phyloP scores from a whole-genome alignment of 2,329 filamentous ascomycete genomes.

The Colletotrichum scovillei region DNA sequence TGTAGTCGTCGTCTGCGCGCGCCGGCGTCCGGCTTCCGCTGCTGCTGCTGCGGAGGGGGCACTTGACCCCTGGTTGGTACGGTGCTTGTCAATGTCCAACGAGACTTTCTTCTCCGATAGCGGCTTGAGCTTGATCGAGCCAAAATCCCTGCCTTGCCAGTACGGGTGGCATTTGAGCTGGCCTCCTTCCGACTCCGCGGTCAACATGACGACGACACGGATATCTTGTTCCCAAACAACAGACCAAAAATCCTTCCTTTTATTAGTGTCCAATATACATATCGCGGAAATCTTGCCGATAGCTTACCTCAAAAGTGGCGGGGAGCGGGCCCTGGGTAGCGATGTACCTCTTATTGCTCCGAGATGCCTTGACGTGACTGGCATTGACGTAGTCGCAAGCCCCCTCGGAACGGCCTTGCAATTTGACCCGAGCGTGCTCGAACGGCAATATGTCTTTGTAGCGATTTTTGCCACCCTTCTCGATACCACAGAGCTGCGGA shows the following conservation, averaged over 20 bases:
- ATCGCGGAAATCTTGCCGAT: neutral
- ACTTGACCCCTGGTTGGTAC: constrained; percentile 40
- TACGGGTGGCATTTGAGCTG: constrained; percentile 96
- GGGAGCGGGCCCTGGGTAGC: constrained; percentile 94
- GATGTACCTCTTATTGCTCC: constrained; percentile 93
- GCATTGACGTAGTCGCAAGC: constrained; percentile 96
- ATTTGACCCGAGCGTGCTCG: constrained; percentile 88
- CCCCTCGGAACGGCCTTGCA: constrained; percentile 74
- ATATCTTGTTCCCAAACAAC: constrained; percentile 97
- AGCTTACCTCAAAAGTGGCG: constrained; percentile 85
- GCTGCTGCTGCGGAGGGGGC: constrained; percentile 30
- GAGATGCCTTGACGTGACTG: constrained; percentile 82
- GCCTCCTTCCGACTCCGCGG: constrained; percentile 91
- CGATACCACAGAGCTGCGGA: constrained; percentile 84
- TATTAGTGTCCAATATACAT: neutral
- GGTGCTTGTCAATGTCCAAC: constrained; percentile 73
- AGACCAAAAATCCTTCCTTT: constrained; percentile 90
- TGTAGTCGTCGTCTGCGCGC: constrained; percentile 46
- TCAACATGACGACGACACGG: constrained; percentile 95
- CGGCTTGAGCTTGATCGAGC: constrained; percentile 77
- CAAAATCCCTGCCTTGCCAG: constrained; percentile 85
- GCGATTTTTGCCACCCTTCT: constrained; percentile 94
- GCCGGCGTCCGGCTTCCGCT: constrained; percentile 40
- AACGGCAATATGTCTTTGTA: constrained; percentile 99
- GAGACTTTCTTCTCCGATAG: constrained; percentile 87